phyloP scores from a whole-genome alignment of 2,329 filamentous ascomycete species.

The Venturia effusa region DNA sequence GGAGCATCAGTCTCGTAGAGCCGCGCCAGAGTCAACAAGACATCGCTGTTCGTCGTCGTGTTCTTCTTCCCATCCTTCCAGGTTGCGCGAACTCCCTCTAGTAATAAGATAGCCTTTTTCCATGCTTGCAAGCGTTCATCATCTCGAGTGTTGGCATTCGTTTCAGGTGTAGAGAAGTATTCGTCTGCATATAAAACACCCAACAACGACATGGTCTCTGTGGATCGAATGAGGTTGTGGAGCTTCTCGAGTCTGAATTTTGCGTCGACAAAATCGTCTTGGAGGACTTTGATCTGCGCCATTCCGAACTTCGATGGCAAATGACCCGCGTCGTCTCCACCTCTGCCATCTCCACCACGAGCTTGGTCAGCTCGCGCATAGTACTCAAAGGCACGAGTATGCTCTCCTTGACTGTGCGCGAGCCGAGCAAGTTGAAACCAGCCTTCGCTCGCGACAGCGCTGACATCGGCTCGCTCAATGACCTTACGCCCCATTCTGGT shows the following conservation, averaged over 20 bases:
- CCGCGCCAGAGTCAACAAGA: constrained; percentile 81
- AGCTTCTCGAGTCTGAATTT: constrained; percentile 94
- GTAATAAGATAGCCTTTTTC: constrained; percentile 73
- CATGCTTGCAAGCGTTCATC: constrained; percentile 55
- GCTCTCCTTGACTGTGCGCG: constrained; percentile 72
- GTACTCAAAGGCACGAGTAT: constrained; percentile 67
- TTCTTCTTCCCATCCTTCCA: constrained; percentile 94
- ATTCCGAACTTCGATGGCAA: constrained; percentile 90
- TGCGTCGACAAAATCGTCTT: constrained; percentile 77
- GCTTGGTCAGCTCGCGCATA: constrained; percentile 88
- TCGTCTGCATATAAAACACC: constrained; percentile 92
- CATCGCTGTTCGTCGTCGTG: constrained; percentile 67
- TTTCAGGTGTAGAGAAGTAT: constrained; percentile 62
- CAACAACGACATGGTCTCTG: constrained; percentile 85
- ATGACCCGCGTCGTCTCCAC: constrained; percentile 82
- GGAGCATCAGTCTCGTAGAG: constrained; percentile 79
- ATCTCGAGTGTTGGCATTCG: constrained; percentile 58
- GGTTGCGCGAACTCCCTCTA: constrained; percentile 73
- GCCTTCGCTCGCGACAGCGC: constrained; percentile 91
- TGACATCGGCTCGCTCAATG: constrained; percentile 91
- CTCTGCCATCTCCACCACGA: constrained; percentile 68
- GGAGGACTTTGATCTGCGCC: constrained; percentile 77
- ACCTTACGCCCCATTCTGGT: constrained; percentile 83
- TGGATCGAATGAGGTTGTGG: constrained; percentile 67
- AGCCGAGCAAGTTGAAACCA: constrained; percentile 93